Conservation (phyloP, 225 moss, liverwort and hornwort species). For the Anthoceros angustus region DNA sequence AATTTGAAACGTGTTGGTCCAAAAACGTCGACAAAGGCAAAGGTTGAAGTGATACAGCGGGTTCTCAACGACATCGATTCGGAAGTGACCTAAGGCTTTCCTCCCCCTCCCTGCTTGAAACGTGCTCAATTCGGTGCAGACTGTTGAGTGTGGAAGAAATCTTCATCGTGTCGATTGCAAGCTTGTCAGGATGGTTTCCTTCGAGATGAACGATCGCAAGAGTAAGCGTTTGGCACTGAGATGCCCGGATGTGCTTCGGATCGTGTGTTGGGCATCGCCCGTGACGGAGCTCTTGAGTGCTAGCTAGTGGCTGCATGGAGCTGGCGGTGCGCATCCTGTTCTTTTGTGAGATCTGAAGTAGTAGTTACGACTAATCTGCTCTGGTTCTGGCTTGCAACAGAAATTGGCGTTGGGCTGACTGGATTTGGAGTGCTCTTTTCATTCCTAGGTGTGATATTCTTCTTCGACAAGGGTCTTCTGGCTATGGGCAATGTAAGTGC, state of each 20-base stretch:
- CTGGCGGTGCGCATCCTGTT: background rate
- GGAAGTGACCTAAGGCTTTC: no score
- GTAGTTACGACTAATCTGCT: background rate
- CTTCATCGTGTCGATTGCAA: background rate
- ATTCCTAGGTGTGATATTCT: constrained; percentile 52
- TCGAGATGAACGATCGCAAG: constrained; percentile 47
- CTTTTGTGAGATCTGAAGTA: background rate
- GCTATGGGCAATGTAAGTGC: constrained; percentile 83
- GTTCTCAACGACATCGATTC: no score
- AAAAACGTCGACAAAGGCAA: no score
- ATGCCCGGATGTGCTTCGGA: background rate
- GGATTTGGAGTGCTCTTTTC: constrained; percentile 55
- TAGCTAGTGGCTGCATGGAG: background rate
- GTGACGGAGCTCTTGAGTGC: background rate
- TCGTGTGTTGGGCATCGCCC: background rate
- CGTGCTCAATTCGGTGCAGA: no score
- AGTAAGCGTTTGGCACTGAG: constrained; percentile 11
- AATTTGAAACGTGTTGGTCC: no score
- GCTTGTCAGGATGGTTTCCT: constrained; percentile 17
- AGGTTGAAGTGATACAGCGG: no score
- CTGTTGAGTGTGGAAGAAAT: no score
- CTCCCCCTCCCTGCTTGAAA: no score
- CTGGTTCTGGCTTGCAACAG: constrained; percentile 8
- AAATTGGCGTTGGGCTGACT: constrained; percentile 53
- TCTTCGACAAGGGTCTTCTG: constrained; percentile 60